Percentiles rank a stretch among this genome's conserved stretches.
These are phyloP conservation scores for Rhizoclosmatium globosum DNA, from an alignment of 192 early-diverging fungal genomes.

Conservation along the genomic window DNA sequence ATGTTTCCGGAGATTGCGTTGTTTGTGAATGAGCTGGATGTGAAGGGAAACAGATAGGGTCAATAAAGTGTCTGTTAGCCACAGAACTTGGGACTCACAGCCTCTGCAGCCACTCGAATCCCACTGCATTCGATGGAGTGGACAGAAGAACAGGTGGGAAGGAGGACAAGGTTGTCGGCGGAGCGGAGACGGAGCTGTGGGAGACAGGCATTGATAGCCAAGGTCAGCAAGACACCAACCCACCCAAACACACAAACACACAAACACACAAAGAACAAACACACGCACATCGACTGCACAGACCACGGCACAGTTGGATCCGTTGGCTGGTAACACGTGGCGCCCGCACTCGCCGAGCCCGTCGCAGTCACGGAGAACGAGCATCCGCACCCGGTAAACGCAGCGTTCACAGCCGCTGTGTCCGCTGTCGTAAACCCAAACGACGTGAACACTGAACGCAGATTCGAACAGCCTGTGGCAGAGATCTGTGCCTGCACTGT, in stretches of 20 bases:
- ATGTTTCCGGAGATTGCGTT: conserved; percentile 21
- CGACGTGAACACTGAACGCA: conserved; percentile 10
- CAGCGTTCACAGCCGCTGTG: not conserved
- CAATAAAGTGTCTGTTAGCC: no score
- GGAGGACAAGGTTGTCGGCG: conserved; percentile 3
- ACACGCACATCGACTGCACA: not conserved
- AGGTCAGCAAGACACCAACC: not conserved
- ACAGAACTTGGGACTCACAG: conserved; percentile 7
- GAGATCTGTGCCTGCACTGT: conserved; percentile 1
- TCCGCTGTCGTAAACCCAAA: conserved; percentile 15
- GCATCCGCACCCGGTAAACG: conserved; percentile 22
- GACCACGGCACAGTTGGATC: not conserved
- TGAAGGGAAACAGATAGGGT: no score
- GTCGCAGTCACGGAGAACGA: conserved; percentile 1
- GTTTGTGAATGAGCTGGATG: conserved; percentile 24
- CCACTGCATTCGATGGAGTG: not conserved
- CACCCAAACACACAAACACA: not conserved
- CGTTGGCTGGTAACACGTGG: not conserved
- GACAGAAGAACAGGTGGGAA: conserved; percentile 13
- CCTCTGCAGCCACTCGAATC: not conserved
- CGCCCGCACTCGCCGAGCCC: not conserved
- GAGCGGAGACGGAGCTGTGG: conserved; percentile 1
- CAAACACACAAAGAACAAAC: conserved; percentile 3
- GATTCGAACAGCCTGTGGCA: conserved; percentile 25
- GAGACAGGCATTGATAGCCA: not conserved